phyloP scores from a whole-genome alignment of 306 rosid genomes.

The Pyrus betulifolia region DNA sequence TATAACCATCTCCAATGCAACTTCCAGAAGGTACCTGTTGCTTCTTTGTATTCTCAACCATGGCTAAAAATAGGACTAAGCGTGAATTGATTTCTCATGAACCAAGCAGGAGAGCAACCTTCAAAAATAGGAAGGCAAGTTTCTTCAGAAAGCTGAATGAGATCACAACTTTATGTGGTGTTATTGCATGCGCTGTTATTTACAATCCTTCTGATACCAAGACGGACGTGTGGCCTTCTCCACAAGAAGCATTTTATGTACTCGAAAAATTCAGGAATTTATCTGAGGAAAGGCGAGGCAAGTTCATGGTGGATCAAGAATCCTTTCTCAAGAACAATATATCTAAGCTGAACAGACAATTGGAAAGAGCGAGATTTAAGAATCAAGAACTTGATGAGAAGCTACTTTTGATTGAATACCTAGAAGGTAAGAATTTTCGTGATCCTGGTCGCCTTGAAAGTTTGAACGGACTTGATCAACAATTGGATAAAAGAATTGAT shows the following conservation, averaged over 20 bases:
- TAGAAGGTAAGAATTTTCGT: not conserved
- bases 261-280: not conserved
- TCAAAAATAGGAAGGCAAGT: not conserved
- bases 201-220: not conserved
- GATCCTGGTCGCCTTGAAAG: not conserved
- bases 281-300: not conserved
- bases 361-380: not conserved
- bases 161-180: not conserved
- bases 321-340: not conserved
- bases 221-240: constrained; percentile 1
- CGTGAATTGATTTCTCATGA: constrained; percentile 2
- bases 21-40: not conserved
- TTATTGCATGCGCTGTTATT: constrained; percentile 2
- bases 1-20: not conserved
- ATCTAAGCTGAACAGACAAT: not conserved
- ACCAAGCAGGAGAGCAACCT: constrained; percentile 2
- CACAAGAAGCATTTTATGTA: not conserved
- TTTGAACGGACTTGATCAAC: not conserved
- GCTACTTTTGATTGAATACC: not conserved
- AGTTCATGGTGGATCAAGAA: constrained; percentile 6
- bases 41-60: not conserved
- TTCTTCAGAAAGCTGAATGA: not conserved
- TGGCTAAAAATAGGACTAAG: not conserved
- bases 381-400: not conserved
- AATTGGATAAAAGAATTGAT: not conserved